Evolutionary conservation across 176 grass and related monocot species (phyloP).

Genomic region (Bolboschoenus planiculmis): DNA sequence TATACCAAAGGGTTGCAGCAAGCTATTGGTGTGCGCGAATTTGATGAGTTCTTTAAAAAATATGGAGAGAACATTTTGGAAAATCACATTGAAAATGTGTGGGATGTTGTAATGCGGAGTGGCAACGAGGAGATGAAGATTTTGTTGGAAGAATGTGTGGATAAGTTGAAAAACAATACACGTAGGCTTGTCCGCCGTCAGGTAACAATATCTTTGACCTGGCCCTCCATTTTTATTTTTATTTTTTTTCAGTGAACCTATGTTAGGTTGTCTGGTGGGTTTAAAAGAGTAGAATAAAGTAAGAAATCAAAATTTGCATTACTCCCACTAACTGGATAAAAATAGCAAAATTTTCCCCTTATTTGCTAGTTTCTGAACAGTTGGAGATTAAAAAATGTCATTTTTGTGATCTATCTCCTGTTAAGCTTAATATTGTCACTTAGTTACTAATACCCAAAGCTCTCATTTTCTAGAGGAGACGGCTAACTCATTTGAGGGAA

Average conservation of each 20-base stretch:
- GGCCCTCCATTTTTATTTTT: not conserved
- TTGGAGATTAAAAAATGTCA: not conserved
- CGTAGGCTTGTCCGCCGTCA: slow-evolving; percentile 71
- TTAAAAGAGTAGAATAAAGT: not conserved
- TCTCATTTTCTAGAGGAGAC: slow-evolving; percentile 34
- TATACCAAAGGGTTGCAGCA: slow-evolving; percentile 72
- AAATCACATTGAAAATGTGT: not conserved
- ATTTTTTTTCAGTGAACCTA: not conserved
- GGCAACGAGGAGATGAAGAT: slow-evolving; percentile 42
- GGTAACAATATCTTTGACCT: slow-evolving; percentile 38
- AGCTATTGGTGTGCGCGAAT: slow-evolving; percentile 92
- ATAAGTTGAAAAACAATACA: slow-evolving; percentile 75
- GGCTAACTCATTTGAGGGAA: slow-evolving; percentile 50
- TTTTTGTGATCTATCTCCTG: not conserved
- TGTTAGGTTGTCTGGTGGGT: not conserved
- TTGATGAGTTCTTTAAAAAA: slow-evolving; percentile 60
- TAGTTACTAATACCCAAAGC: slow-evolving; percentile 9
- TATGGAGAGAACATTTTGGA: slow-evolving; percentile 12
- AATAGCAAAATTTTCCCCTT: not conserved
- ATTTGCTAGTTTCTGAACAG: not conserved
- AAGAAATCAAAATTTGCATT: not conserved
- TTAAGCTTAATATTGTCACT: slow-evolving; percentile 3
- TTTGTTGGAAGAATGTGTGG: slow-evolving; percentile 58
- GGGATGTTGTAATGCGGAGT: slow-evolving; percentile 15
- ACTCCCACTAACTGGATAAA: too few relatives aligned